Conservation (phyloP, 2,329 filamentous ascomycete species). For the Paraphoma chrysanthemicola region DNA sequence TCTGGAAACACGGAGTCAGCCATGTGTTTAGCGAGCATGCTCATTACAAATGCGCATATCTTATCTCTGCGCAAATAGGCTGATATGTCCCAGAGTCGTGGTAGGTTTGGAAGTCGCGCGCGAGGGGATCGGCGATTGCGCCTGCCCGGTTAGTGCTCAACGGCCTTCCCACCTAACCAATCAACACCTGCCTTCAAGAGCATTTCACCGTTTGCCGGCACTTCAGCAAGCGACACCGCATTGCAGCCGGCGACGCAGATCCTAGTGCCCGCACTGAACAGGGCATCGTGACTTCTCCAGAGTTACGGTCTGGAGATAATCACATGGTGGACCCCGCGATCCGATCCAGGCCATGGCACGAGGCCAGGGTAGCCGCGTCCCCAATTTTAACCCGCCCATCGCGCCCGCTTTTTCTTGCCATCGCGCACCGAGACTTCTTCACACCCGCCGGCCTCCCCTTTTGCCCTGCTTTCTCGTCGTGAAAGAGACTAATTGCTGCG, state of each 20-base stretch:
- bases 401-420: conserved; percentile 1
- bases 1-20: too few species aligned
- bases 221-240: conserved; percentile 17
- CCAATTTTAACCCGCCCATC: conserved; percentile 19
- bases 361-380: conserved; percentile 17
- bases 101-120: not conserved
- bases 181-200: not conserved
- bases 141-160: too few species aligned
- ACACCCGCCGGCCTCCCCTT: conserved; percentile 1
- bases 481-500: conserved; percentile 16
- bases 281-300: conserved; percentile 1
- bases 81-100: not conserved
- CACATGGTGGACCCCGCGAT: conserved; percentile 16
- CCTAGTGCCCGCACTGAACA: not conserved
- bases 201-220: conserved; percentile 3
- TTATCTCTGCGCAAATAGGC: too few species aligned
- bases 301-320: conserved; percentile 3
- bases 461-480: conserved; percentile 14
- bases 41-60: too few species aligned
- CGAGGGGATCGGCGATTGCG: not conserved
- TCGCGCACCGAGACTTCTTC: not conserved
- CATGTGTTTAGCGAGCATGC: too few species aligned
- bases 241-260: conserved; percentile 6
- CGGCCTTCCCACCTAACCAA: not conserved
- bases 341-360: conserved; percentile 17